These are phyloP conservation scores for Tulasnella sp. DNA, from an alignment of 768 basidiomycete species.

Conservation along the genomic window DNA sequence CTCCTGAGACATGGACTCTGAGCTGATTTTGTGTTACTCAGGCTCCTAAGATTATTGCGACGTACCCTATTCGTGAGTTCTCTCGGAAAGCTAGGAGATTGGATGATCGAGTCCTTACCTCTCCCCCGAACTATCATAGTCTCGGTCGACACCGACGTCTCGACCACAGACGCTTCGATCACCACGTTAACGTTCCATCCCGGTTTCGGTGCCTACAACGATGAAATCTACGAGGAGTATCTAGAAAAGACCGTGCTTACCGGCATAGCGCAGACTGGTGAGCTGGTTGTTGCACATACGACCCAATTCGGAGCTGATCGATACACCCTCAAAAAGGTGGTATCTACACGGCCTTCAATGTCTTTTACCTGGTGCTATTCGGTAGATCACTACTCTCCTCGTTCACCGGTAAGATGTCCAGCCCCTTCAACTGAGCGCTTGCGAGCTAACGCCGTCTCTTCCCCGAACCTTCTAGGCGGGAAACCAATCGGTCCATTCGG, in stretches of 20 bases:
- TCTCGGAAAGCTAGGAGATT: no score
- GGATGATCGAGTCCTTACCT: background rate
- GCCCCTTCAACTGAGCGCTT: no score
- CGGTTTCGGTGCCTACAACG: background rate
- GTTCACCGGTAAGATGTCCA: background rate
- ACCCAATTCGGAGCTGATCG: background rate
- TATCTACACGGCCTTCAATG: background rate
- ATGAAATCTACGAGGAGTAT: background rate
- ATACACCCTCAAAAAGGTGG: background rate
- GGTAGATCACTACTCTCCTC: background rate
- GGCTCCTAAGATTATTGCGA: no score
- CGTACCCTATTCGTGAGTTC: no score
- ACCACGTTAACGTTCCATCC: background rate
- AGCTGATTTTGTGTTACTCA: no score
- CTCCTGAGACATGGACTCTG: no score
- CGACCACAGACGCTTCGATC: background rate
- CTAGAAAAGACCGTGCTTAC: background rate
- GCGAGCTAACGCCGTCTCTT: background rate
- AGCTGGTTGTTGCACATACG: background rate
- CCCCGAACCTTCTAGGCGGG: background rate
- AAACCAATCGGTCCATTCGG: background rate
- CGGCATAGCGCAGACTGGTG: background rate
- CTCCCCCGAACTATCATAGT: background rate
- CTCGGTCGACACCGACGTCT: background rate
- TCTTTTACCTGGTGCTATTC: background rate